Conservation (phyloP, 2,329 filamentous ascomycete species). For the Rutstroemia sp. region DNA sequence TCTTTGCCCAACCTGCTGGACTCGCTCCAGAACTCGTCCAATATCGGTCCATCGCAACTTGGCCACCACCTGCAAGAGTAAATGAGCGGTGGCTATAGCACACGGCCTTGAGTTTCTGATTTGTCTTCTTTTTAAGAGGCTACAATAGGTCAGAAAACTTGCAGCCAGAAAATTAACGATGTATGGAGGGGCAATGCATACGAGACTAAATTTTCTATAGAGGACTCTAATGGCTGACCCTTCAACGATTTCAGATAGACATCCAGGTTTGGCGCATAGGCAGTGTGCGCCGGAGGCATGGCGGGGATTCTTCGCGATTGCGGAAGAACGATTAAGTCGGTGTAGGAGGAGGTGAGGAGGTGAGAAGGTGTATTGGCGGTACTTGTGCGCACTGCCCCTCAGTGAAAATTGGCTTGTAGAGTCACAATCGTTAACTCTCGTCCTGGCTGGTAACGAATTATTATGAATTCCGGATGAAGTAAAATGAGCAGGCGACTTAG, state of each 20-base stretch:
- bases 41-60: constrained; percentile 73
- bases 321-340: background rate
- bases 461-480: no score
- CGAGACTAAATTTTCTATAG: constrained; percentile 79
- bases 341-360: background rate
- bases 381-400: background rate
- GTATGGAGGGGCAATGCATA: constrained; percentile 31
- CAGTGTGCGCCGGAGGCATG: constrained; percentile 3
- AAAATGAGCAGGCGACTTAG: no score
- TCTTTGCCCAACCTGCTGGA: constrained; percentile 70
- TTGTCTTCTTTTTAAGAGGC: constrained; percentile 83
- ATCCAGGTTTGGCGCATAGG: constrained; percentile 64
- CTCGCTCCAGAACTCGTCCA: constrained; percentile 68
- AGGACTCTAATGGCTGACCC: constrained; percentile 66
- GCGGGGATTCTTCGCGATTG: background rate
- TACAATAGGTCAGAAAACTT: constrained; percentile 9
- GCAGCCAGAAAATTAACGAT: background rate
- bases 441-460: no score
- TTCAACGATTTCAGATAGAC: constrained; percentile 76
- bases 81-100: constrained; percentile 82
- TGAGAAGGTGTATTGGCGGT: background rate
- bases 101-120: constrained; percentile 83
- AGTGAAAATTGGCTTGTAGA: background rate
- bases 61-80: constrained; percentile 80
- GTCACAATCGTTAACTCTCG: no score